Evolutionary conservation across 371 early-diverging fungal species (phyloP).

Genomic region (Rhizopus sp.): DNA sequence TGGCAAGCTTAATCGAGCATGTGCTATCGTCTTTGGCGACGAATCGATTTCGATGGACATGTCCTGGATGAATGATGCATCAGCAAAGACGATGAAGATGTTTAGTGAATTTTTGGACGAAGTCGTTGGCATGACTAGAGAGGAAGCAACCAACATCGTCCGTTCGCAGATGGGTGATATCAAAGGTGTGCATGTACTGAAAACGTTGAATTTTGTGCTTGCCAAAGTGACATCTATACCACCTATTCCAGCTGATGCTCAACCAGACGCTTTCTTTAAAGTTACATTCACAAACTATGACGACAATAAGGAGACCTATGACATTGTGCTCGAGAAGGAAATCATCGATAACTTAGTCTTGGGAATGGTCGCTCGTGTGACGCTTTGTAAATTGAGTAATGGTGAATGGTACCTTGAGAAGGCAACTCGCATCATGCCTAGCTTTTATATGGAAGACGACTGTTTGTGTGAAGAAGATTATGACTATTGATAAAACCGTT

Average conservation of each 20-base stretch:
- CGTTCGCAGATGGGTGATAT: slow-evolving; percentile 15
- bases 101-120: slow-evolving; percentile 30
- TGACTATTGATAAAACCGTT: slow-evolving; percentile 19
- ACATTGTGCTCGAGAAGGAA: slow-evolving; percentile 30
- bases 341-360: slow-evolving; percentile 30
- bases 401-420: slow-evolving; percentile 47
- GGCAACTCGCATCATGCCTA: slow-evolving; percentile 40
- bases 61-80: slow-evolving; percentile 30
- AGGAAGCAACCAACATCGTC: slow-evolving; percentile 21
- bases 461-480: slow-evolving; percentile 27
- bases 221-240: slow-evolving; percentile 26
- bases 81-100: slow-evolving; percentile 23
- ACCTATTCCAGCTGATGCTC: slow-evolving; percentile 3
- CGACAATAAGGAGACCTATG: slow-evolving; percentile 15
- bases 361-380: slow-evolving; percentile 41
- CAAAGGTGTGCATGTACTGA: slow-evolving; percentile 17
- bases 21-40: slow-evolving; percentile 46
- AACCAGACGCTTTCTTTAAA: slow-evolving; percentile 11
- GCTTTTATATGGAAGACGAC: slow-evolving; percentile 48
- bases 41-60: slow-evolving; percentile 24
- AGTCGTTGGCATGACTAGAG: slow-evolving; percentile 20
- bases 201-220: slow-evolving; percentile 21
- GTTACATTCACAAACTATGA: slow-evolving; percentile 26
- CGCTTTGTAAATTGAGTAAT: slow-evolving; percentile 36
- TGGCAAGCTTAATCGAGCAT: slow-evolving; percentile 53